These are phyloP conservation scores for Lachnellula subtilissima DNA, from an alignment of 2,329 filamentous ascomycete species.

Conservation along the genomic window DNA sequence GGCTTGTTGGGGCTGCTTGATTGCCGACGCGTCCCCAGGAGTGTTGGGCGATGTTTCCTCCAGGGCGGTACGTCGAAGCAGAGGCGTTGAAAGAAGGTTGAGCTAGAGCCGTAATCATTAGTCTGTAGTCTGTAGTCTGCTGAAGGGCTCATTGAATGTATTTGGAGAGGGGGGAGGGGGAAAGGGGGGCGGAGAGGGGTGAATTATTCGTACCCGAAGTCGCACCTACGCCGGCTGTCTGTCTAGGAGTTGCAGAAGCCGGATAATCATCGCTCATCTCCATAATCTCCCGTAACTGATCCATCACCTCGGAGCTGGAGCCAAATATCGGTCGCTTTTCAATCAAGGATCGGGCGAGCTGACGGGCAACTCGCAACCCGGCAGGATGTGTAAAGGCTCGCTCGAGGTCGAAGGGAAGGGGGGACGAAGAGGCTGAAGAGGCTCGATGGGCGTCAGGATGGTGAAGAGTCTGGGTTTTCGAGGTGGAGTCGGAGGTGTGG, in stretches of 20 bases:
- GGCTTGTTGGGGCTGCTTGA: no score
- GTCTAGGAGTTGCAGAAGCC: background rate
- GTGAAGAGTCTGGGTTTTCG: no score
- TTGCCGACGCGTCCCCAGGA: no score
- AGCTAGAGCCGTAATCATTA: background rate
- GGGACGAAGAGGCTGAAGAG: background rate
- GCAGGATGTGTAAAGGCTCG: slow-evolving; percentile 13
- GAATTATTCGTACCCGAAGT: background rate
- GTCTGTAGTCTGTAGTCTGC: background rate
- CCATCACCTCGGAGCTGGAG: background rate
- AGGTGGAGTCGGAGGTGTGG: no score
- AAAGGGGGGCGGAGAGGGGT: background rate
- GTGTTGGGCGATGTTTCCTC: no score
- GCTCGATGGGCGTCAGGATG: no score
- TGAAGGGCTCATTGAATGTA: background rate
- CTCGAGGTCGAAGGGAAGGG: slow-evolving; percentile 9
- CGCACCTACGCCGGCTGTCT: background rate
- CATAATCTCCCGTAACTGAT: background rate
- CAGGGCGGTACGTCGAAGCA: no score
- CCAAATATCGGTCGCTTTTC: slow-evolving; percentile 1
- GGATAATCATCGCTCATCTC: background rate
- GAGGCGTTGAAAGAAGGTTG: background rate
- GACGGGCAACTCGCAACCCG: slow-evolving; percentile 2
- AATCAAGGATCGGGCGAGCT: background rate
- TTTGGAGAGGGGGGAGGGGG: background rate